A percentile compares a stretch with the other conserved stretches of the same genome.
These are phyloP conservation scores for Perkinsus chesapeaki DNA, from an alignment of 169 alveolate species.

Conservation along the genomic window DNA sequence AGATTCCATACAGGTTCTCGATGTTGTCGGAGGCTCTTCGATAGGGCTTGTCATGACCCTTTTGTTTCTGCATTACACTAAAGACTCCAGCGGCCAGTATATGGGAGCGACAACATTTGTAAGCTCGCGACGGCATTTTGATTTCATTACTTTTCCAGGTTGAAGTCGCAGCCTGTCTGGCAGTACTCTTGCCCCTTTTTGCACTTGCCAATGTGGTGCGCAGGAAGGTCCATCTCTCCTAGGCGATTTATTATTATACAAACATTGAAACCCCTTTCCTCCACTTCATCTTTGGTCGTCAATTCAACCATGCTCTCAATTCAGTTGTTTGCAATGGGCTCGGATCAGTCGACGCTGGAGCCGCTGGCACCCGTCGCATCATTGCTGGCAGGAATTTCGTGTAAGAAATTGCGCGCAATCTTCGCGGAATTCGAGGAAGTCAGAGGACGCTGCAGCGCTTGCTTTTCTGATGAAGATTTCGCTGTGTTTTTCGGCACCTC, in stretches of 20 bases:
- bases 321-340: no score
- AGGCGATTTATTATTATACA: background rate
- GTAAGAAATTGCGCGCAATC: no score
- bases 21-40: background rate
- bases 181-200: background rate
- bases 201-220: background rate
- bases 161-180: background rate
- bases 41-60: background rate
- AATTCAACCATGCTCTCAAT: no score
- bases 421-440: no score
- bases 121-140: background rate
- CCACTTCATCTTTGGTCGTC: background rate
- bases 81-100: background rate
- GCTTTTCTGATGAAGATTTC: no score
- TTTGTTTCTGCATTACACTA: background rate
- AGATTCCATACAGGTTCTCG: background rate
- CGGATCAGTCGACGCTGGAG: no score
- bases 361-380: no score
- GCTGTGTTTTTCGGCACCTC: no score
- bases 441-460: no score
- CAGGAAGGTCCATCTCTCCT: background rate
- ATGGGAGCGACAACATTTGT: background rate
- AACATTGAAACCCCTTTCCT: background rate
- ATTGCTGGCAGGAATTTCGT: no score
- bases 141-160: background rate